Percentiles rank a stretch among this genome's conserved stretches.
Evolutionary conservation across 73 alveolate genomes (phyloP).

Genomic region (Blepharisma stoltei): DNA sequence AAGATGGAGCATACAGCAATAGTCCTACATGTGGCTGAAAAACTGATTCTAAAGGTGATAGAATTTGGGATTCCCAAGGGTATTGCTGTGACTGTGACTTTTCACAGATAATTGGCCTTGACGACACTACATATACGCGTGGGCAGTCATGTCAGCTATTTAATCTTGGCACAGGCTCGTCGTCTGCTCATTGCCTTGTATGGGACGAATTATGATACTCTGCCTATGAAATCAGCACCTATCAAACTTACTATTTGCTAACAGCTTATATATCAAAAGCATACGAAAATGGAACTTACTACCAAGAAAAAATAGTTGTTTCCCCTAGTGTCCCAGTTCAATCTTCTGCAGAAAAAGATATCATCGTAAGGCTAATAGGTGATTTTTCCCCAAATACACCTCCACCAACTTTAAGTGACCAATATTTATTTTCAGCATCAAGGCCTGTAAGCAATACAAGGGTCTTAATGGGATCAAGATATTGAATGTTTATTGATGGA

Average conservation of each 20-base stretch:
- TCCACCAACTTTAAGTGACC: constrained; percentile 53
- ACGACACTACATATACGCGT: constrained; percentile 31
- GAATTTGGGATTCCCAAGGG: constrained; percentile 60
- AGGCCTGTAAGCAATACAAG: constrained; percentile 41
- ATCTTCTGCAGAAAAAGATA: constrained; percentile 33
- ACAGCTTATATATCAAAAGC: constrained; percentile 38
- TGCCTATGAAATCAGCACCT: constrained; percentile 52
- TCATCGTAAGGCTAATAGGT: constrained; percentile 61
- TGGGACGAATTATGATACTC: constrained; percentile 57
- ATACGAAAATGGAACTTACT: constrained; percentile 25
- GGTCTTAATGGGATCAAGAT: constrained; percentile 38
- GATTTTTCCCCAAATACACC: constrained; percentile 55
- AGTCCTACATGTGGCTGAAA: constrained; percentile 66
- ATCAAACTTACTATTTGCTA: constrained; percentile 48
- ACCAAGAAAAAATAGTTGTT: constrained; percentile 30
- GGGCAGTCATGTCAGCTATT: constrained; percentile 51
- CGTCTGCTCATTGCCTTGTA: constrained; percentile 68
- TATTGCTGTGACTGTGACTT: constrained; percentile 66
- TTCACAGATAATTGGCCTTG: constrained; percentile 34
- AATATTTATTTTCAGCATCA: constrained; percentile 50
- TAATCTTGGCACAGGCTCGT: constrained; percentile 40
- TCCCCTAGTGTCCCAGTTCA: constrained; percentile 45
- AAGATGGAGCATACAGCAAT: constrained; percentile 42
- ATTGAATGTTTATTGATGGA: constrained; percentile 67
- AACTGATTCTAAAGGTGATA: constrained; percentile 33